Conservation (phyloP, 306 rosid species). For the Cucurbita moschata region DNA sequence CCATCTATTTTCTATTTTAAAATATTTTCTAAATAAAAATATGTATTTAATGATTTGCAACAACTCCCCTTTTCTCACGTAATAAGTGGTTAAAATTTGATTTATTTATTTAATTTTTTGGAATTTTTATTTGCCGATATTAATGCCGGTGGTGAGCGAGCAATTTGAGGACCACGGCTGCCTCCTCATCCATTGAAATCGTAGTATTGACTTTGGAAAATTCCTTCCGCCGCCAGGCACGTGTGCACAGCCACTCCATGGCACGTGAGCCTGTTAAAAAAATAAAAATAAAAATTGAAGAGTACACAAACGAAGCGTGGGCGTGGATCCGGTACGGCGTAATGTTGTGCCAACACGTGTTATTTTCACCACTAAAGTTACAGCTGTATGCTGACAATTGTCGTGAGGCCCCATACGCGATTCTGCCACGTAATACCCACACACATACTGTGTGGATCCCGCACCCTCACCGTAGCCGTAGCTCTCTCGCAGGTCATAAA, state of each 20-base stretch:
- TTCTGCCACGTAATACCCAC: neutral
- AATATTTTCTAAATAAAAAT: neutral
- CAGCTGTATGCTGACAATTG: conserved; percentile 4
- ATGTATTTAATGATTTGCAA: neutral
- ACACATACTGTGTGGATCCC: neutral
- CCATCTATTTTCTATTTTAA: neutral
- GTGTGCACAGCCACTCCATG: neutral
- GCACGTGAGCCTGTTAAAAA: neutral
- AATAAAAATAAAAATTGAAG: neutral
- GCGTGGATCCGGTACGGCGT: neutral
- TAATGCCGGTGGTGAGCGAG: neutral
- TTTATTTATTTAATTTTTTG: neutral
- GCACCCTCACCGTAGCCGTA: neutral
- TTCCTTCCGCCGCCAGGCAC: neutral
- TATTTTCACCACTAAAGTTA: neutral
- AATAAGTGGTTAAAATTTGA: too few relatives aligned
- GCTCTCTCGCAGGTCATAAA: too few relatives aligned
- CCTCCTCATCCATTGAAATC: neutral
- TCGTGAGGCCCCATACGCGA: neutral
- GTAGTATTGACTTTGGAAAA: neutral
- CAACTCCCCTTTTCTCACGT: neutral
- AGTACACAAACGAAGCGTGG: neutral
- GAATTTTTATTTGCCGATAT: neutral
- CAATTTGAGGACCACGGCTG: neutral
- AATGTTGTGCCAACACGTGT: neutral